These are phyloP conservation scores for Cucumis sativus DNA, from an alignment of 306 rosid genomes.

Conservation along the genomic window DNA sequence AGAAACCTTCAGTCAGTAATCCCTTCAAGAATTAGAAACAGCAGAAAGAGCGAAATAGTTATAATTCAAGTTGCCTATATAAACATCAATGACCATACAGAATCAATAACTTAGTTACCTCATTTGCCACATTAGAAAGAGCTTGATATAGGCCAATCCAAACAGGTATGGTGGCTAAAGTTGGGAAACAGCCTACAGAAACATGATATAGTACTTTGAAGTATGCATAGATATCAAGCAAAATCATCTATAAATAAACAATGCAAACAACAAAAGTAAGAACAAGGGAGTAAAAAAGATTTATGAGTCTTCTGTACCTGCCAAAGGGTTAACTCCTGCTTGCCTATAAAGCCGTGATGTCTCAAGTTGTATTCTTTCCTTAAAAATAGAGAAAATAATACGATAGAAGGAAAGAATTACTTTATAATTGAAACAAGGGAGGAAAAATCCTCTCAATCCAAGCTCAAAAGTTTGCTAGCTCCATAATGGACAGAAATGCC, in stretches of 20 bases:
- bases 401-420: slow-evolving; percentile 21
- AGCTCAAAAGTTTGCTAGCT: slow-evolving; percentile 10
- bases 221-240: not conserved
- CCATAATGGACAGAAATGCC: slow-evolving; percentile 14
- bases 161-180: slow-evolving; percentile 97
- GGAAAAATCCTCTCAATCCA: not conserved
- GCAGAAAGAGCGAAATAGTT: slow-evolving; percentile 10
- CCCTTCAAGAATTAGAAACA: slow-evolving; percentile 44
- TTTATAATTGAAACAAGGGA: not conserved
- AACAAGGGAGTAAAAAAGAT: not conserved
- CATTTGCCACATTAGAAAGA: slow-evolving; percentile 96
- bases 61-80: not conserved
- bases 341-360: slow-evolving; percentile 84
- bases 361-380: slow-evolving; percentile 99
- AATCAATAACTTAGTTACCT: slow-evolving; percentile 32
- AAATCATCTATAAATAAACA: not conserved
- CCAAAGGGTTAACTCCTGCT: slow-evolving; percentile 97
- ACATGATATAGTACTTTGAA: not conserved
- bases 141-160: slow-evolving; percentile 99
- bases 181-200: slow-evolving; percentile 76
- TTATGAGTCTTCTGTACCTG: slow-evolving; percentile 28
- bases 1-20: slow-evolving; percentile 90
- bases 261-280: not conserved
- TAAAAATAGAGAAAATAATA: slow-evolving; percentile 23
- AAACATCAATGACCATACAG: not conserved